Base-by-base conservation (phyloP, 768 basidiomycete species). In the Galerina sulciceps region DNA sequence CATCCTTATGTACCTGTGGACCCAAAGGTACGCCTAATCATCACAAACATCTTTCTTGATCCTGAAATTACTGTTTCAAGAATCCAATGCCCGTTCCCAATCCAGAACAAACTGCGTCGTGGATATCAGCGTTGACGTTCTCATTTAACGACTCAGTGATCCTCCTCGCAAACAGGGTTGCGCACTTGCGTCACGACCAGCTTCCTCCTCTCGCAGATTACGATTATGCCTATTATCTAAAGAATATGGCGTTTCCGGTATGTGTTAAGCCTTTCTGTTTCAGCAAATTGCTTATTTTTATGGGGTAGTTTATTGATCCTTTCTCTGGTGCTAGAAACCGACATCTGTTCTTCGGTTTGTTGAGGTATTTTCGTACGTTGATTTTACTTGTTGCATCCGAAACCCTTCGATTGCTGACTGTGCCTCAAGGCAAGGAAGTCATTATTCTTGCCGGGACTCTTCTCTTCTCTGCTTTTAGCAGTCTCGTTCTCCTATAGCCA, bases 151-250 rank as follows among this genome's bases (percentile, higher is more conserved):
- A 89, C 62, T 74, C 77, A 2, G 66, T 82, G 22, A 72, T 89
- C 22, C 75, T 75, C 51, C 66, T 71, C 15, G 83, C 80, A 1
- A 77, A 78, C 56, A 68, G 73, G 15, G 67, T 79, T 20, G 64
- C 77, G 6, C 83, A 82, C 67, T 65, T 87, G 1, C 67, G 81
- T 0, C 71, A 76, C 46, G 83, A 87, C 42, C 67, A 84, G 47
- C 72, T 88, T 42, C 87, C 87, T 9, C 83, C 84, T 1, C 79
- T 90, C 72, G 83, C 84, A 3, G 86, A 88, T 58, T 83, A 84
- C 52, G 88, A 90, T 59, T 51, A 60, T 35, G 66, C 69, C 14
- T 60, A 64, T 11, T 37, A 63, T 49, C 55, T 74, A 8, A 69
- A 66, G 23, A 53, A 54, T 6, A 63, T 54, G 15, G 54, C 67